phyloP scores from a whole-genome alignment of 768 basidiomycete species.

The Panellus pusillus region DNA sequence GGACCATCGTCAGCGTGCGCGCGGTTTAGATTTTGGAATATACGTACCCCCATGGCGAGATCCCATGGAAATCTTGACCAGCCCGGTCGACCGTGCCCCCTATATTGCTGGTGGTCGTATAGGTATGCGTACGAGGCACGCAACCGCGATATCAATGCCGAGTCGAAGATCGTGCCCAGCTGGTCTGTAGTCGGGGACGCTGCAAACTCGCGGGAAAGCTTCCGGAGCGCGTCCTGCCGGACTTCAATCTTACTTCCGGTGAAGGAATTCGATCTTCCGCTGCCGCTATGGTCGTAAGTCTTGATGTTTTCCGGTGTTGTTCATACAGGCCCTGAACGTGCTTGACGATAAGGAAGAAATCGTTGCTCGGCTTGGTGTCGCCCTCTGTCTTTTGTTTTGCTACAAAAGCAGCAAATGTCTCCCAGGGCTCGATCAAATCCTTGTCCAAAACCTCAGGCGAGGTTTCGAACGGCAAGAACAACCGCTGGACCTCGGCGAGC shows the following conservation, averaged over 20 bases:
- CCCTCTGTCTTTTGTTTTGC: conserved; percentile 16
- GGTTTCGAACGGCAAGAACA: conserved; percentile 21
- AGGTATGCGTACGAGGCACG: conserved; percentile 54
- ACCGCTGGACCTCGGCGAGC: conserved; percentile 20
- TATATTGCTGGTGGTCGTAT: conserved; percentile 29
- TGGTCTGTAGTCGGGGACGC: conserved; percentile 29
- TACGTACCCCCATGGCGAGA: conserved; percentile 41
- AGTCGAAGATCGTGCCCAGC: conserved; percentile 30
- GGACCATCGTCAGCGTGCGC: not conserved
- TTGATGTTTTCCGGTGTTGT: conserved; percentile 23
- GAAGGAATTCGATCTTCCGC: conserved; percentile 29
- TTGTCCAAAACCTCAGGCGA: conserved; percentile 17
- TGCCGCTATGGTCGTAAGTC: not conserved
- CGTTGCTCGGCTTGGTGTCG: conserved; percentile 26
- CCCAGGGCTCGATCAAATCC: conserved; percentile 38
- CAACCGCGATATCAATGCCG: conserved; percentile 32
- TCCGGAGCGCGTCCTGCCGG: conserved; percentile 49
- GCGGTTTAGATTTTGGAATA: not conserved
- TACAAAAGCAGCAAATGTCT: conserved; percentile 29
- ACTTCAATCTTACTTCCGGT: conserved; percentile 39
- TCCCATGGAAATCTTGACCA: conserved; percentile 52
- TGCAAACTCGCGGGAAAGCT: conserved; percentile 42
- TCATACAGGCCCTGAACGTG: conserved; percentile 40
- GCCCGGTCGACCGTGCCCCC: not conserved
- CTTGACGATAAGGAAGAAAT: conserved; percentile 35